phyloP scores from a whole-genome alignment of 768 basidiomycete genomes.

The Lentinula sp. region DNA sequence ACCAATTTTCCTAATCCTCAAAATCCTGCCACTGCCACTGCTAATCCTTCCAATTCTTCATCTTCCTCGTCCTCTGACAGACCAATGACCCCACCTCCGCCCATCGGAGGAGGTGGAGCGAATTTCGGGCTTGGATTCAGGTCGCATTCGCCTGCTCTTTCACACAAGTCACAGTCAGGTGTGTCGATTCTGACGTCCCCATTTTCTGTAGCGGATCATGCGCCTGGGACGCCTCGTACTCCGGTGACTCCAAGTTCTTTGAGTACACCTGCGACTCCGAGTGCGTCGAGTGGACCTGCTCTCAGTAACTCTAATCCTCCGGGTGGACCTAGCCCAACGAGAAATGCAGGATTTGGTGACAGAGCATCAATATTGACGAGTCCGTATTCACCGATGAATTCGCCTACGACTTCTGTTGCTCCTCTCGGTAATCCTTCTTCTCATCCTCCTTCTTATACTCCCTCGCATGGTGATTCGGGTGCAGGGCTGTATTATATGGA shows the following conservation, averaged over 20 bases:
- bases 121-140: too few species aligned
- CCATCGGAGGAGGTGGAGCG: too few species aligned
- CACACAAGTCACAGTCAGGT: constrained; percentile 7
- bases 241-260: not conserved
- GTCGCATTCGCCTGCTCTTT: not conserved
- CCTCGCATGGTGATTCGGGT: too few species aligned
- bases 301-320: too few species aligned
- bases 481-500: not conserved
- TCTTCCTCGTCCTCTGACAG: too few species aligned
- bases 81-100: too few species aligned
- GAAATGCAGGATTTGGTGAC: constrained; percentile 6
- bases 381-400: constrained; percentile 26
- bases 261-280: not conserved
- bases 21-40: not conserved
- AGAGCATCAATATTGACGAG: constrained; percentile 25
- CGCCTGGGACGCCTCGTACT: not conserved
- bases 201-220: constrained; percentile 14
- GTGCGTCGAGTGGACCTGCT: too few species aligned
- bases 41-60: not conserved
- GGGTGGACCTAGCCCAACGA: too few species aligned
- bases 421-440: not conserved
- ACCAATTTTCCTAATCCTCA: too few species aligned
- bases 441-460: too few species aligned
- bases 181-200: constrained; percentile 29
- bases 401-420: constrained; percentile 6